Evolutionary conservation across 2,329 filamentous ascomycete species (phyloP), one percentile per base, ranked within the genome.

Genomic region (Alternaria triticimaculans): DNA sequence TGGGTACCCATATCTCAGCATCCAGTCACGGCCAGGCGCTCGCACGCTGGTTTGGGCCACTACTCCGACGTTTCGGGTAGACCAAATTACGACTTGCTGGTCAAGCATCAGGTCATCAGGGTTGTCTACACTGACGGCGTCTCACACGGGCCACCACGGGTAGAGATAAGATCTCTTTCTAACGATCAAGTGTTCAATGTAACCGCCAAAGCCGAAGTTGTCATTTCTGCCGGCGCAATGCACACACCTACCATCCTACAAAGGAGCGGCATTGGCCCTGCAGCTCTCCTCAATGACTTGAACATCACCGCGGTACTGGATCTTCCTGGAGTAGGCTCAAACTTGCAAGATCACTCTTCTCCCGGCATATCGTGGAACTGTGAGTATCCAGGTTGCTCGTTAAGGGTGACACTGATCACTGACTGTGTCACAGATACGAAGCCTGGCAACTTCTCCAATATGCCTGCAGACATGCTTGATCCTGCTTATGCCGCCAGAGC

Each of bases 321-420:
- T 65, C 84, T 87, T 2, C 84, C 85, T 1, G 86, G 89, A 21
- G 88, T 91, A 2, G 89, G 89, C 3, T 84, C 84, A 62, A 88
- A 90, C 75, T 81, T 91, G 6, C 83, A 88, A 50, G 89, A 91
- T 70, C 88, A 89, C 30, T 50, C 50, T 43, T 51, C 45, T 14
- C 55, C 49, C 5, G 41, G 33, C 18, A 37, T 58, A 28, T 41
- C 23, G 8, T 63, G 60, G 60, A 63, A 46, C 30, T 63, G 55
- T 58, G 5, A 6, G 43, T 56, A 21, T 15, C 6, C 6, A 4
- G 12, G n/a, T 46, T 8, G 6, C 18, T 30, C 14, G 8, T 11
- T 18, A 10, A 11, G 11, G 12, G 7, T 15, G 33, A 18, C 14
- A 12, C 14, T 25, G 20, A 20, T n/a, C n/a, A 18, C 54, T 55